These are phyloP conservation scores for Simmondsia chinensis DNA, from an alignment of 148 eudicot species.

Conservation along the genomic window DNA sequence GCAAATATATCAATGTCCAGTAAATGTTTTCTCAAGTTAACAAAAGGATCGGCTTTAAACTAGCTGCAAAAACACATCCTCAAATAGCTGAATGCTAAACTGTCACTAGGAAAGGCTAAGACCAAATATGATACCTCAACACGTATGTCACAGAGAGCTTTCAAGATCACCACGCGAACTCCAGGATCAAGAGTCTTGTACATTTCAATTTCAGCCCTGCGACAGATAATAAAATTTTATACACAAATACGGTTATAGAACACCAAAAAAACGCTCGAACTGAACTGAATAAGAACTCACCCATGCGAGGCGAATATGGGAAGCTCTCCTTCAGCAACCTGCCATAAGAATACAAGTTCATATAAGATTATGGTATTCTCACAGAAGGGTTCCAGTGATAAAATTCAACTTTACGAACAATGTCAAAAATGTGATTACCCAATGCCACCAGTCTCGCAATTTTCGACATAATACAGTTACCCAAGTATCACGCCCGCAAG, in stretches of 20 bases:
- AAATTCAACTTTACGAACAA: not conserved
- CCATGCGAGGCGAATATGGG: slow-evolving; percentile 92
- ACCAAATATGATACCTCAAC: slow-evolving; percentile 64
- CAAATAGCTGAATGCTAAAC: too few species aligned
- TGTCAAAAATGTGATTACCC: slow-evolving; percentile 44
- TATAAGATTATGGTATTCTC: slow-evolving; percentile 8
- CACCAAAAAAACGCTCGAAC: slow-evolving; percentile 9
- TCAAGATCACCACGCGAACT: slow-evolving; percentile 73
- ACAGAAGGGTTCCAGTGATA: slow-evolving; percentile 5
- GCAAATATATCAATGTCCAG: too few species aligned
- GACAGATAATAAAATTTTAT: slow-evolving; percentile 7
- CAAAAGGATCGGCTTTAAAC: too few species aligned
- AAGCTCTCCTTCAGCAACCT: slow-evolving; percentile 97
- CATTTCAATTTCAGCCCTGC: slow-evolving; percentile 74
- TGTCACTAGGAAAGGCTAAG: too few species aligned
- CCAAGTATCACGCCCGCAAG: slow-evolving; percentile 89
- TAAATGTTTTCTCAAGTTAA: too few species aligned
- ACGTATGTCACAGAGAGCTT: slow-evolving; percentile 94
- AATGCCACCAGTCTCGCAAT: slow-evolving; percentile 98
- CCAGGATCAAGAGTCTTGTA: slow-evolving; percentile 80
- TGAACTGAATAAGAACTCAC: slow-evolving; percentile 39
- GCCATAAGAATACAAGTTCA: slow-evolving; percentile 14
- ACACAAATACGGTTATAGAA: slow-evolving; percentile 7
- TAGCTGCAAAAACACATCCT: too few species aligned
- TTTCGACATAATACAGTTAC: slow-evolving; percentile 92